These are phyloP conservation scores for Micractinium conductrix DNA, from an alignment of 139 green algal genomes.

Conservation along the genomic window DNA sequence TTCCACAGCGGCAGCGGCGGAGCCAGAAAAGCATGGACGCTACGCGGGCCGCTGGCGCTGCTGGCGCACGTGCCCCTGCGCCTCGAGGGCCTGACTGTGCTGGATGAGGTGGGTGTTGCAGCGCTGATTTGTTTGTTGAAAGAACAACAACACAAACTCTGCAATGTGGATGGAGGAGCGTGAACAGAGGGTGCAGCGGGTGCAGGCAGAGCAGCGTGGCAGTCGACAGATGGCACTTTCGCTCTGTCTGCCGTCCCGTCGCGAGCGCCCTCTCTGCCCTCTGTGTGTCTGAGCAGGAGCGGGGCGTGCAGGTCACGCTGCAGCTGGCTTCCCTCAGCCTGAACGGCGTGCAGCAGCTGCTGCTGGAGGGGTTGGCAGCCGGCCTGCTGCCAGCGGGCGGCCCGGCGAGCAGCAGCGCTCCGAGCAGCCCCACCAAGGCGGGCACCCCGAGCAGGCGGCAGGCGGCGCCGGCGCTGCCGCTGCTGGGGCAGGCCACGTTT, in stretches of 20 bases:
- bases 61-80: conserved; percentile 12
- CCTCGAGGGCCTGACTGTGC: background rate
- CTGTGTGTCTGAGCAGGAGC: no score
- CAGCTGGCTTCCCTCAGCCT: background rate
- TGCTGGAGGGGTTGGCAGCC: background rate
- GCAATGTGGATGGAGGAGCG: no score
- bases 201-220: no score
- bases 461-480: background rate
- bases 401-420: background rate
- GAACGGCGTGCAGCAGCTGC: conserved; percentile 10
- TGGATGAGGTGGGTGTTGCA: conserved; percentile 16
- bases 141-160: no score
- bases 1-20: no score
- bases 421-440: background rate
- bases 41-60: background rate
- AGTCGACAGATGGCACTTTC: no score
- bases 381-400: background rate
- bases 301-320: background rate
- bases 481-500: background rate
- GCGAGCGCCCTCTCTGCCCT: no score
- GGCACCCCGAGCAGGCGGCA: background rate
- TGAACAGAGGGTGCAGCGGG: no score
- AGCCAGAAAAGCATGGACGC: background rate
- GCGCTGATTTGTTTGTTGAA: background rate
- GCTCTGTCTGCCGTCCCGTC: no score